Evolutionary conservation across 306 rosid species (phyloP).

Genomic region (Sechiopsis laciniata): DNA sequence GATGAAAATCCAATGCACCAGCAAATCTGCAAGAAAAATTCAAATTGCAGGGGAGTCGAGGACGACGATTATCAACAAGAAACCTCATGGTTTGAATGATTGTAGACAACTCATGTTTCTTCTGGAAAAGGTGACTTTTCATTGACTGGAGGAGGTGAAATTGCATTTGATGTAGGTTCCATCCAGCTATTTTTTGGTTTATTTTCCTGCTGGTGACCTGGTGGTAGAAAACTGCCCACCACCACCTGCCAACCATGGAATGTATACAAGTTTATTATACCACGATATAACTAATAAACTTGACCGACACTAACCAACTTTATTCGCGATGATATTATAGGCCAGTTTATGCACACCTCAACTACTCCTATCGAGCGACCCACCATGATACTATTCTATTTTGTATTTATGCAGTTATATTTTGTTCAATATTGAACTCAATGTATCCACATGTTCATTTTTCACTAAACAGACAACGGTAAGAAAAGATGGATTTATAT

Average conservation of each 20-base stretch:
- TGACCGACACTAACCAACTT: slow-evolving; percentile 5
- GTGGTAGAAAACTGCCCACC: slow-evolving; percentile 17
- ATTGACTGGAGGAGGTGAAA: neutral
- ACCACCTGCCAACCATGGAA: slow-evolving; percentile 18
- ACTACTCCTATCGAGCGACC: too few species aligned
- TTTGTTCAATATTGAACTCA: neutral
- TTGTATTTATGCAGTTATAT: neutral
- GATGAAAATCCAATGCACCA: slow-evolving; percentile 12
- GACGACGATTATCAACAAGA: slow-evolving; percentile 10
- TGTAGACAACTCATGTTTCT: slow-evolving; percentile 2
- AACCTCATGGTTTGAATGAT: slow-evolving; percentile 20
- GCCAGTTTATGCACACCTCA: too few species aligned
- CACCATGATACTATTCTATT: neutral
- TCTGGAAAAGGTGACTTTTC: neutral
- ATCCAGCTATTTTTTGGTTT: slow-evolving; percentile 16
- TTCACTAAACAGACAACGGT: neutral
- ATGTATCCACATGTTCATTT: neutral
- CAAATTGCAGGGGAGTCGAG: neutral
- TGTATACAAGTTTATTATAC: neutral
- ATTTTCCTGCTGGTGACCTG: slow-evolving; percentile 9
- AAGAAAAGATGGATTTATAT: neutral
- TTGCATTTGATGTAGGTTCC: neutral
- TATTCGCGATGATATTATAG: too few species aligned
- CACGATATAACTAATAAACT: neutral
- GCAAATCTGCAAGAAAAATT: slow-evolving; percentile 11